Base-by-base conservation (phyloP, 768 basidiomycete genomes). In the Pleurotus giganteus region DNA sequence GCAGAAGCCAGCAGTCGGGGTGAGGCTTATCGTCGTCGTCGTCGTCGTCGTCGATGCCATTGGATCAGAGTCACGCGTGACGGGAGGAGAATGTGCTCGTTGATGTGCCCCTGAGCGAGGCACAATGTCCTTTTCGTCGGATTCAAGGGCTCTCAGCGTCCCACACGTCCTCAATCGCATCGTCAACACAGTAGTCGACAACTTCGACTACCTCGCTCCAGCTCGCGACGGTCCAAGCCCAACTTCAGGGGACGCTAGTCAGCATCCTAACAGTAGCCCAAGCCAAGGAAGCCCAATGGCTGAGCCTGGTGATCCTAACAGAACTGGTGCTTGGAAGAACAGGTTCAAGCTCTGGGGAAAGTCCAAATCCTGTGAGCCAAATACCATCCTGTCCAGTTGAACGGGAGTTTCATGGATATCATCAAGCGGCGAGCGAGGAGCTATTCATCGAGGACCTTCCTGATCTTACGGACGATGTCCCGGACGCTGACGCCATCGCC, bases 1-100 rank as follows among this genome's bases (percentile, higher is more conserved):
- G 65, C 88, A 89, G 66, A 89, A 91, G 4, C 85, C 89, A 26
- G 89, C 73, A 23, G 73, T 69, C 27, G 89, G 89, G 17, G 77
- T 69, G 57, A 88, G 79, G 39, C 65, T 60, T 47, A 79, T 37
- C 26, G 49, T 36, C 26, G 23, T 9, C 43, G 13, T 37, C 42
- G 26, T 43, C 29, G 58, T 34, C 55, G 50, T 55, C 19, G 39
- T 41, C 39, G 39, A 41, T 41, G 39, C 17, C 19, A 6, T 9
- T 12, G 39, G 32, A 34, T 34, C 32, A 34, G 15, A 7, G 32
- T 34, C 15, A 15, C 32, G 15, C 8, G 15, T 7, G 7, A 7
- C n/a, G n/a, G n/a, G n/a, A n/a, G n/a, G n/a, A n/a, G n/a, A n/a
- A n/a, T 32, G 31, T 13, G 31, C 13, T 6, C 31, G 7, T 32